Evolutionary conservation across 148 eudicot species (phyloP).

Genomic region (Spergularia marina): DNA sequence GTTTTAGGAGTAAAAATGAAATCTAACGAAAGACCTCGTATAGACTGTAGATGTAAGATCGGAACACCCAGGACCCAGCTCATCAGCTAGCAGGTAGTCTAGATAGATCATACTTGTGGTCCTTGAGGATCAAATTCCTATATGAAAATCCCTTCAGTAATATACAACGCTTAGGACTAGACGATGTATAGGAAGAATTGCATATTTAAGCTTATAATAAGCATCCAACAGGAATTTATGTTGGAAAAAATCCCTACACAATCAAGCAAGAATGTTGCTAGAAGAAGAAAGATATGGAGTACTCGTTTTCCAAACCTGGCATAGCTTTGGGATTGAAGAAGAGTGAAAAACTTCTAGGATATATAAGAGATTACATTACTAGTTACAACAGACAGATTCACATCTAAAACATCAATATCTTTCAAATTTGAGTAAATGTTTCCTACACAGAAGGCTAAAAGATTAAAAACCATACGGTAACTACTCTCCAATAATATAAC

Average conservation of each 20-base stretch:
- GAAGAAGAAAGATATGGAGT: conserved; percentile 29
- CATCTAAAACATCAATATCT: background rate
- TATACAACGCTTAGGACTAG: conserved; percentile 16
- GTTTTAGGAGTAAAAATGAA: background rate
- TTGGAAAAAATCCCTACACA: conserved; percentile 33
- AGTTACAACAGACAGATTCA: background rate
- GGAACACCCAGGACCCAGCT: background rate
- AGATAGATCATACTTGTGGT: conserved; percentile 23
- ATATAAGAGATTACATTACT: background rate
- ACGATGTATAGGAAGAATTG: conserved; percentile 8
- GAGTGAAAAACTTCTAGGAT: background rate
- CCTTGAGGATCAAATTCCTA: conserved; percentile 16
- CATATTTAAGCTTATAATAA: conserved; percentile 7
- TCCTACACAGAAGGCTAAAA: background rate
- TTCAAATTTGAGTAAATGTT: conserved; percentile 3
- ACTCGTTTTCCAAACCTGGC: conserved; percentile 24
- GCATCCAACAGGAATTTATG: conserved; percentile 13
- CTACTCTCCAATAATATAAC: background rate
- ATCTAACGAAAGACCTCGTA: background rate
- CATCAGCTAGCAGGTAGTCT: conserved; percentile 5
- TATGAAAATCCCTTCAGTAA: background rate
- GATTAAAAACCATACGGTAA: background rate
- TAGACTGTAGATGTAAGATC: conserved; percentile 10
- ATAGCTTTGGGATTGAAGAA: conserved; percentile 1
- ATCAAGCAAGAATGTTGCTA: conserved; percentile 24